These are phyloP conservation scores for Tylopilus balloui DNA, from an alignment of 768 basidiomycete genomes.

Conservation along the genomic window DNA sequence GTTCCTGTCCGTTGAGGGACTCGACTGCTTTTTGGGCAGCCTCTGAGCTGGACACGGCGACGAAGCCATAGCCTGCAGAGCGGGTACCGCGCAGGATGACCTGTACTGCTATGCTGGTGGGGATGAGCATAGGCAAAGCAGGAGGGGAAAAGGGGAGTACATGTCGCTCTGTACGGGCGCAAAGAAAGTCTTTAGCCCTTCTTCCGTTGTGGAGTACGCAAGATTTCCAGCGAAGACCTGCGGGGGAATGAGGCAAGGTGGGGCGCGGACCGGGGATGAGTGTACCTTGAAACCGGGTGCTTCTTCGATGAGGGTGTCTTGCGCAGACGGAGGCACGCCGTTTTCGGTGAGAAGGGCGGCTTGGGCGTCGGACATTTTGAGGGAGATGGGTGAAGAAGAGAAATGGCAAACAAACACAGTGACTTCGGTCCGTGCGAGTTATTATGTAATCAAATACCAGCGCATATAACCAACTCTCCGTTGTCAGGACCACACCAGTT, in stretches of 20 bases:
- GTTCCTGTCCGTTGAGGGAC: conserved; percentile 79
- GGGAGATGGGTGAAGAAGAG: conserved; percentile 40
- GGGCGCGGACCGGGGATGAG: conserved; percentile 13
- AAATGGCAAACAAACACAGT: conserved; percentile 29
- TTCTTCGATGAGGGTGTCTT: conserved; percentile 64
- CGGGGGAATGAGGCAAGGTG: conserved; percentile 10
- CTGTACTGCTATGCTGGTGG: conserved; percentile 68
- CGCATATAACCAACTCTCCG: too few species aligned
- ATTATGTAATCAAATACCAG: conserved; percentile 18
- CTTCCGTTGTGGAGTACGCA: conserved; percentile 90
- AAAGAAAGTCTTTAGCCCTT: conserved; percentile 94
- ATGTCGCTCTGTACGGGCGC: conserved; percentile 81
- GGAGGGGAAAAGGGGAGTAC: conserved; percentile 47
- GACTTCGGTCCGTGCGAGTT: conserved; percentile 23
- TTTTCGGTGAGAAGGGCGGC: conserved; percentile 79
- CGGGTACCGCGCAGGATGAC: conserved; percentile 82
- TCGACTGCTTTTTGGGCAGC: conserved; percentile 86
- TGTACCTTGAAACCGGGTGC: conserved; percentile 75
- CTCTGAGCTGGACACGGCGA: conserved; percentile 73
- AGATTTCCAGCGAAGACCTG: conserved; percentile 96
- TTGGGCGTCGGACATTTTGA: conserved; percentile 87
- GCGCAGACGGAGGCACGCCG: conserved; percentile 78
- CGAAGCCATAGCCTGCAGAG: conserved; percentile 92
- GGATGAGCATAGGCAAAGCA: conserved; percentile 6
- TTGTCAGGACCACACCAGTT: not conserved